A percentile compares a stretch with the other conserved stretches of the same genome.
Evolutionary conservation across 2,329 filamentous ascomycete genomes (phyloP).

Genomic region (Pestalotiopsis sp.): DNA sequence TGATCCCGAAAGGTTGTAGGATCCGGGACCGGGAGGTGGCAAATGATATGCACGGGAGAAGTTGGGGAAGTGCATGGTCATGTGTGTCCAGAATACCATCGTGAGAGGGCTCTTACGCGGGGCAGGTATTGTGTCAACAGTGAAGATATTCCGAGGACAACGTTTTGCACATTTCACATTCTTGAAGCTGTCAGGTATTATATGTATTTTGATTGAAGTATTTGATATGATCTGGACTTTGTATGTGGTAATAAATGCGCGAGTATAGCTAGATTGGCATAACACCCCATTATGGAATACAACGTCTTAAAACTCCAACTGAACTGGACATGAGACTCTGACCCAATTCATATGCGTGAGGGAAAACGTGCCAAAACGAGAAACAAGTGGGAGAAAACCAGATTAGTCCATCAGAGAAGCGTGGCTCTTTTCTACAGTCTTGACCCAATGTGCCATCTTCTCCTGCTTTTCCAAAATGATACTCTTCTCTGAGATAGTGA

Average conservation of each 20-base stretch:
- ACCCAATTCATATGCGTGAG: background rate
- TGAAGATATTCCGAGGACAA: too few relatives aligned
- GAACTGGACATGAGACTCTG: background rate
- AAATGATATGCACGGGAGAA: too few relatives aligned
- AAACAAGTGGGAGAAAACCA: background rate
- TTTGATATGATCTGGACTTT: background rate
- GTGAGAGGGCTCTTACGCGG: too few relatives aligned
- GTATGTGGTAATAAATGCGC: background rate
- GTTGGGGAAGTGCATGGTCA: too few relatives aligned
- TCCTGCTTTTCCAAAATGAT: background rate
- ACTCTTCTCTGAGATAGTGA: background rate
- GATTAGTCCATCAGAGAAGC: background rate
- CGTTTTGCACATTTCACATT: too few relatives aligned
- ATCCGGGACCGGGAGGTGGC: too few relatives aligned
- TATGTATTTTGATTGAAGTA: too few relatives aligned
- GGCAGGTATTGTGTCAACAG: too few relatives aligned
- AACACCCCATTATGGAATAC: background rate
- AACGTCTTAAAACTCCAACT: background rate
- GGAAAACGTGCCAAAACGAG: background rate
- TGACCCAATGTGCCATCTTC: constrained; percentile 13
- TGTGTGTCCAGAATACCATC: too few relatives aligned
- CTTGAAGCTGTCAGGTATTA: too few relatives aligned
- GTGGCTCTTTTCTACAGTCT: constrained; percentile 11
- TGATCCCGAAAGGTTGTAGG: background rate
- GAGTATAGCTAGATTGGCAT: background rate